Evolutionary conservation across 2,329 filamentous ascomycete genomes (phyloP), one percentile per base, ranked within the genome.

Genomic region (Phialophora macrospora): DNA sequence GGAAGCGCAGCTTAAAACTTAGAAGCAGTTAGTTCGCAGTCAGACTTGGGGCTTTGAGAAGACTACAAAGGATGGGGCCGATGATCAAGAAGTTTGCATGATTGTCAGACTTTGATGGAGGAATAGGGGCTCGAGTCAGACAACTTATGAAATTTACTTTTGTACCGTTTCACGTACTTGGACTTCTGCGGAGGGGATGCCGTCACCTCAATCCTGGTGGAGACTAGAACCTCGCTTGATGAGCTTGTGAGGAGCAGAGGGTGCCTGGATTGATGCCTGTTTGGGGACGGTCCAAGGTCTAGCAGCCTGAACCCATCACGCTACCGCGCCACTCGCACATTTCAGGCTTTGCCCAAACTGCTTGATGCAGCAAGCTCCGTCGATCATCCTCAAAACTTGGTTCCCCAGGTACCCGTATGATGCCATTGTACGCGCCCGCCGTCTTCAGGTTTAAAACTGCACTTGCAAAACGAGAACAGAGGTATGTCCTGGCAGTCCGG

Each of bases 351-450:
- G 38, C 14, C 38, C n/a, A 44, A 9, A 44, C n/a, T 44, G 48
- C 22, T 51, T 51, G 48, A 28, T 28, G 48, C n/a, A 22, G 20
- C 48, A 51, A 51, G 48, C 48, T 51, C 24, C 48, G 48, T 26
- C 48, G 48, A 51, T 51, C 48, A 51, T 26, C 24, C 48, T 20
- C 30, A 58, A 58, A 58, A 58, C 55, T 26, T 58, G 55, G 55
- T 58, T 58, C 20, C n/a, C 28, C 17, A 44, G 30, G 34, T 24
- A 58, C 32, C 32, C 32, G 32, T 9, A 34, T 58, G 55, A 58
- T 58, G 55, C 26, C 55, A 58, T 58, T n/a, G 55, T 26, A 20
- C 24, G 7, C 24, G 4, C 48, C 20, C 6, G 22, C 48, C 22
- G 48, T 28, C 20, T 24, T 49, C 20, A 22, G 48, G 22, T 26